Percentiles rank a stretch among this genome's conserved stretches.
Conservation (phyloP, 352 stramenopile genomes). For the Globisporangium polare region DNA sequence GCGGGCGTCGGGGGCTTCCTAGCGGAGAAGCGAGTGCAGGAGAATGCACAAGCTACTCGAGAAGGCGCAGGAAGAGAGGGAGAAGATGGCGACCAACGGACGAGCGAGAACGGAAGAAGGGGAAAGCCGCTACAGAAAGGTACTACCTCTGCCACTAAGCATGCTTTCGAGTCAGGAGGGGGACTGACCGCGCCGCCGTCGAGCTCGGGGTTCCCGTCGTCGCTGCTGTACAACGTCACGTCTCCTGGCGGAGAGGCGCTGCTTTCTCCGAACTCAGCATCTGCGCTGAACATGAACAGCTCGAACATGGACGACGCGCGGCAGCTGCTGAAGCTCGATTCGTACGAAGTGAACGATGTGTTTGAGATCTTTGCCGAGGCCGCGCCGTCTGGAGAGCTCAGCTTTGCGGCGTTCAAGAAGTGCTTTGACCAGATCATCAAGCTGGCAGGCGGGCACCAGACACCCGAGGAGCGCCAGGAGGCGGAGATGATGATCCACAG, state of each 20-base stretch:
- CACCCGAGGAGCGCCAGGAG: slow-evolving; percentile 63
- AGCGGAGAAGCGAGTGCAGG: slow-evolving; percentile 10
- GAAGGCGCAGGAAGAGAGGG: background rate
- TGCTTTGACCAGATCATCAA: slow-evolving; percentile 88
- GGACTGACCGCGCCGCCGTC: background rate
- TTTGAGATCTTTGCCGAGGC: slow-evolving; percentile 87
- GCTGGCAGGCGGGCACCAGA: slow-evolving; percentile 65
- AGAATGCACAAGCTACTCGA: slow-evolving; percentile 7
- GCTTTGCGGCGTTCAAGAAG: slow-evolving; percentile 81
- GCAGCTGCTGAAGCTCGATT: slow-evolving; percentile 76
- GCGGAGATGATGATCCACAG: slow-evolving; percentile 78
- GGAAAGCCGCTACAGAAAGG: background rate
- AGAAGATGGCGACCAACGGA: background rate
- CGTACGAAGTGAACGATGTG: slow-evolving; percentile 85
- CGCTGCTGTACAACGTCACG: slow-evolving; percentile 38
- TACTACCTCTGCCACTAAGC: background rate
- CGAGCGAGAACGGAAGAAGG: slow-evolving; percentile 3
- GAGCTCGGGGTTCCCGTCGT: slow-evolving; percentile 27
- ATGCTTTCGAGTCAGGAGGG: background rate
- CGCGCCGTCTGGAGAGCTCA: slow-evolving; percentile 71
- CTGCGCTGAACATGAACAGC: slow-evolving; percentile 60
- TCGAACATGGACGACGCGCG: slow-evolving; percentile 75
- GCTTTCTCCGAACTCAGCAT: slow-evolving; percentile 41
- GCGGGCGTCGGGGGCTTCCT: slow-evolving; percentile 28
- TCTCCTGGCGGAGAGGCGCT: slow-evolving; percentile 34